Conservation (phyloP, 2,329 filamentous ascomycete species). For the Trichoderma sp. region DNA sequence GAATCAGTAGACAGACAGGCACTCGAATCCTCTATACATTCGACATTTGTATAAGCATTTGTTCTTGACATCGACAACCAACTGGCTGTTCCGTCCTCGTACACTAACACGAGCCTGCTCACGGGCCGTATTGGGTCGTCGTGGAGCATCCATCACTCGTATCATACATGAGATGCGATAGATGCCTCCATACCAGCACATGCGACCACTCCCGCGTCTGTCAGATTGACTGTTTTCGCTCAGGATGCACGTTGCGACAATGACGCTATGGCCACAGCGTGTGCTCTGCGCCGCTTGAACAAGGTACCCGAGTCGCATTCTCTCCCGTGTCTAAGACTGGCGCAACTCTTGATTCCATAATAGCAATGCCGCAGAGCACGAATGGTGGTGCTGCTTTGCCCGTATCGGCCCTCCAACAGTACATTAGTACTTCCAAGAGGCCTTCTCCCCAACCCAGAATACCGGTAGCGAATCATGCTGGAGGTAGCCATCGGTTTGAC, state of each 20-base stretch:
- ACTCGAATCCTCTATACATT: too few relatives aligned
- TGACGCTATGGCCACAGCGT: not conserved
- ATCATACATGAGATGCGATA: not conserved
- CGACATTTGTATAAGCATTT: too few relatives aligned
- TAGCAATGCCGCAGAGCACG: not conserved
- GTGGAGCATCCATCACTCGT: not conserved
- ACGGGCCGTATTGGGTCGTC: not conserved
- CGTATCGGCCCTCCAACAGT: not conserved
- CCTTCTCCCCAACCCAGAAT: conserved; percentile 29
- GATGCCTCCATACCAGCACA: not conserved
- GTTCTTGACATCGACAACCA: too few relatives aligned
- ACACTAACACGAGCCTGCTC: not conserved
- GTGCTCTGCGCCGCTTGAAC: not conserved
- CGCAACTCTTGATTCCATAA: not conserved
- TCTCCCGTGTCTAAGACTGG: not conserved
- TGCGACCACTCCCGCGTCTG: conserved; percentile 8
- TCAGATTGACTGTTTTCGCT: conserved; percentile 12
- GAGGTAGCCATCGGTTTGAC: conserved; percentile 15
- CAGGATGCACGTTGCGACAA: conserved; percentile 13
- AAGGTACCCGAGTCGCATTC: not conserved
- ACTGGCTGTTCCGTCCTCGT: not conserved
- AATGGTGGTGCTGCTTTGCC: not conserved
- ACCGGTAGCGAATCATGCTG: conserved; percentile 38
- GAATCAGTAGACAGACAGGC: too few relatives aligned
- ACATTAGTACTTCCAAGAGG: not conserved